Evolutionary conservation across 2,329 filamentous ascomycete genomes (phyloP).

Genomic region (Penicillium sclerotiorum): DNA sequence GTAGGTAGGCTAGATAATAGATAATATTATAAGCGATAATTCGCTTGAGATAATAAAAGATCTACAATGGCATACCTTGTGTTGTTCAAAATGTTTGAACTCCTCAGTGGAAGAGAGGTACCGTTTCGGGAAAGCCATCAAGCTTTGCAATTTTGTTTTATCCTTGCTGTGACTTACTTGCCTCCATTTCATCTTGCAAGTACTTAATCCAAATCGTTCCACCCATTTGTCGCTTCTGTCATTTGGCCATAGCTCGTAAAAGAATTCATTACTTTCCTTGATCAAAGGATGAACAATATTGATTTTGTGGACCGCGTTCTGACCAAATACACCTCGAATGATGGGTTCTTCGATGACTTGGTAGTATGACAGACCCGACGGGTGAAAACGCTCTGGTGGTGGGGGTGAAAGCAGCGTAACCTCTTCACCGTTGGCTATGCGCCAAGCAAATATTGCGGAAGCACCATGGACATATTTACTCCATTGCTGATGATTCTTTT

Average conservation of each 20-base stretch:
- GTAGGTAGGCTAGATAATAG: background rate
- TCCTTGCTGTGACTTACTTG: background rate
- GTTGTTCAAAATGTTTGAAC: background rate
- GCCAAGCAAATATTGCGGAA: conserved; percentile 16
- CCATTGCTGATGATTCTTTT: conserved; percentile 7
- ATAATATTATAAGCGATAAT: background rate
- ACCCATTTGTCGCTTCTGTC: conserved; percentile 8
- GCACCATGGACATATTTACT: conserved; percentile 15
- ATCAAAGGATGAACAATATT: conserved; percentile 11
- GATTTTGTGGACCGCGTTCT: conserved; percentile 4
- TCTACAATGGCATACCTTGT: background rate
- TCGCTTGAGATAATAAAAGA: background rate
- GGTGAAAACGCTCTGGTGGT: conserved; percentile 13
- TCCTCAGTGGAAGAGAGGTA: background rate
- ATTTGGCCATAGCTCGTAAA: conserved; percentile 14
- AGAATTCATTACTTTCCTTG: conserved; percentile 8
- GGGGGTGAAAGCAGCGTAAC: conserved; percentile 12
- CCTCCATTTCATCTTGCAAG: background rate
- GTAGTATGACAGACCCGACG: conserved; percentile 14
- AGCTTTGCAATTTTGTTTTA: background rate
- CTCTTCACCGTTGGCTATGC: conserved; percentile 12
- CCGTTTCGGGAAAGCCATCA: background rate
- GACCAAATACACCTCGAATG: conserved; percentile 1
- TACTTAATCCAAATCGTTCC: conserved; percentile 5
- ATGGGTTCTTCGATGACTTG: conserved; percentile 16